These are phyloP conservation scores for Lenwebbia sp. DNA, from an alignment of 345 rosid genomes.

Conservation along the genomic window DNA sequence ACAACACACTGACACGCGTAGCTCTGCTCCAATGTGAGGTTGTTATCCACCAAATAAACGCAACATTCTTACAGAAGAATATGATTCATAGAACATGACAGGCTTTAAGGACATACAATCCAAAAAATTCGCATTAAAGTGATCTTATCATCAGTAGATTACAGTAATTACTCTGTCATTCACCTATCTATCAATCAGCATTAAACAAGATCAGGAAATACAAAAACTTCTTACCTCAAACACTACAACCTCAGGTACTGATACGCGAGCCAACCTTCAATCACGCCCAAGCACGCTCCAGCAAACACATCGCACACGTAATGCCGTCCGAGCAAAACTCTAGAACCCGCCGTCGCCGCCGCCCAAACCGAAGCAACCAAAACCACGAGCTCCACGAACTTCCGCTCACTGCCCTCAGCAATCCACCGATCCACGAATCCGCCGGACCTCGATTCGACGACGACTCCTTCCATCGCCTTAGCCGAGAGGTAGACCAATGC, in stretches of 20 bases:
- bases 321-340: slow-evolving; percentile 83
- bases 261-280: slow-evolving; percentile 46
- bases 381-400: slow-evolving; percentile 10
- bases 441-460: background rate
- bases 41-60: background rate
- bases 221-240: background rate
- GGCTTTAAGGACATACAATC: background rate
- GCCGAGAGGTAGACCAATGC: slow-evolving; percentile 34
- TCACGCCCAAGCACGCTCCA: slow-evolving; percentile 55
- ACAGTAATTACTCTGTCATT: background rate
- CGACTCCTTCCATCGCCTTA: slow-evolving; percentile 1
- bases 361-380: slow-evolving; percentile 58
- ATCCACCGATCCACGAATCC: slow-evolving; percentile 9
- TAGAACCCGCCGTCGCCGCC: slow-evolving; percentile 43
- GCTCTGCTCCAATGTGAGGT: background rate
- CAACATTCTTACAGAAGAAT: background rate
- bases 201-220: background rate
- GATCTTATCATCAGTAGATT: background rate
- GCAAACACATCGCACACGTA: slow-evolving; percentile 56
- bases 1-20: too few species aligned
- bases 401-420: background rate
- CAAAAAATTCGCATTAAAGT: background rate
- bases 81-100: background rate
- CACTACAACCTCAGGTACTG: slow-evolving; percentile 22
- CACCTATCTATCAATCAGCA: background rate